A percentile compares a stretch with the other conserved stretches of the same genome.
These are phyloP conservation scores for Pichia phayaonensis DNA, from an alignment of 805 yeast species.

Conservation along the genomic window DNA sequence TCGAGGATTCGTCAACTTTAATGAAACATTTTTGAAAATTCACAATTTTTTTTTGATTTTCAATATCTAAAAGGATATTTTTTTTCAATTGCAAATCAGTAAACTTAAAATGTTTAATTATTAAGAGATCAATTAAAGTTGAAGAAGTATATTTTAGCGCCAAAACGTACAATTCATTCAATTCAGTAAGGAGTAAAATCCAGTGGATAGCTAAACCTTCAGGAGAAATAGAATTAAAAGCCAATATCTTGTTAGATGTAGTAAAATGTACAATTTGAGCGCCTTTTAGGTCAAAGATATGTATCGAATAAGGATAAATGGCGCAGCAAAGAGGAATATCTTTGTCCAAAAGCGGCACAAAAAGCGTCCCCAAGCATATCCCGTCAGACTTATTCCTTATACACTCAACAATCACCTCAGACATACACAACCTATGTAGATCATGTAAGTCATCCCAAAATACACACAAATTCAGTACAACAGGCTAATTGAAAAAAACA, in stretches of 20 bases:
- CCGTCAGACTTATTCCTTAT: not conserved
- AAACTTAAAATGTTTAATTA: slow-evolving; percentile 16
- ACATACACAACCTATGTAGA: not conserved
- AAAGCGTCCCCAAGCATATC: not conserved
- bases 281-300: not conserved
- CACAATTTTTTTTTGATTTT: not conserved
- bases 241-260: slow-evolving; percentile 10
- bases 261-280: not conserved
- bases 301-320: not conserved
- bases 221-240: slow-evolving; percentile 16
- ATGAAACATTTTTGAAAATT: slow-evolving; percentile 14
- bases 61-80: not conserved
- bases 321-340: not conserved
- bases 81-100: slow-evolving; percentile 1
- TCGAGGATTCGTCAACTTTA: slow-evolving; percentile 16
- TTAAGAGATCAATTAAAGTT: slow-evolving; percentile 1
- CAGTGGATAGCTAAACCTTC: slow-evolving; percentile 14
- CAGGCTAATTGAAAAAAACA: not conserved
- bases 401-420: not conserved
- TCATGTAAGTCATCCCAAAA: not conserved
- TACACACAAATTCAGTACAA: not conserved
- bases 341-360: not conserved
- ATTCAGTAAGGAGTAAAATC: slow-evolving; percentile 20
- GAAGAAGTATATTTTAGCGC: slow-evolving; percentile 7
- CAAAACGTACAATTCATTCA: slow-evolving; percentile 15